Evolutionary conservation across 345 rosid genomes (phyloP), one percentile per base, ranked within the genome.

Genomic region (Bruguiera sexangula): DNA sequence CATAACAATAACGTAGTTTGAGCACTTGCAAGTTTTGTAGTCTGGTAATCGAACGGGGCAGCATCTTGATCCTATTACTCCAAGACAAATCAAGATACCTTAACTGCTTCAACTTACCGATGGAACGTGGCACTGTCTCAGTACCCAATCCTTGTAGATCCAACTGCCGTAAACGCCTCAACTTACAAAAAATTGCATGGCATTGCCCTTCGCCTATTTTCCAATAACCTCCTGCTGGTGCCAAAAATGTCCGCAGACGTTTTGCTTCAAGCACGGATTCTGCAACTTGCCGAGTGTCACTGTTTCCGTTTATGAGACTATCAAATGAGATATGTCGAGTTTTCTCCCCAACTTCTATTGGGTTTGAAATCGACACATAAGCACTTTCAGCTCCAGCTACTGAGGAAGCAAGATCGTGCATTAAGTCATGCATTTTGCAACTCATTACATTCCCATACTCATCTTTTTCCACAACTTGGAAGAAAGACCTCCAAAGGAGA

Each of bases 61-160:
- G 70, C 6, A 6, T 51, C 51, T 64, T 13, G 1, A 72, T 1
- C 3, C 0, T 22, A 22, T 0, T 0, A 22, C 58, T 67, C 0
- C 1, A 0, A 0, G 66, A 65, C 5, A 73, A 50, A 36, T 73
- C 51, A 6, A 82, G 81, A 69, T 61, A 67, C 18, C 72, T 65
- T 2, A 79, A 29, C 31, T 73, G 66, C 67, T 62, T 79, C 70
- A 79, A 24, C 57, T 65, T 71, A n/a, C 60, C 15, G 2, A 76
- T 54, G 16, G 24, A 30, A 36, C 20, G 13, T 5, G 82, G 78
- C 48, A 76, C 15, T 5, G 21, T 71, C 34, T 70, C 70, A 6
- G 51, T 30, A 20, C 1, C 24, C 24, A 1, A 1, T 24, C 24
- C 24, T 24, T 1, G 24, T 24, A 24, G 24, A 24, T 24, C 24